Evolutionary conservation across 768 basidiomycete species (phyloP).

Genomic region (Russula abietina): DNA sequence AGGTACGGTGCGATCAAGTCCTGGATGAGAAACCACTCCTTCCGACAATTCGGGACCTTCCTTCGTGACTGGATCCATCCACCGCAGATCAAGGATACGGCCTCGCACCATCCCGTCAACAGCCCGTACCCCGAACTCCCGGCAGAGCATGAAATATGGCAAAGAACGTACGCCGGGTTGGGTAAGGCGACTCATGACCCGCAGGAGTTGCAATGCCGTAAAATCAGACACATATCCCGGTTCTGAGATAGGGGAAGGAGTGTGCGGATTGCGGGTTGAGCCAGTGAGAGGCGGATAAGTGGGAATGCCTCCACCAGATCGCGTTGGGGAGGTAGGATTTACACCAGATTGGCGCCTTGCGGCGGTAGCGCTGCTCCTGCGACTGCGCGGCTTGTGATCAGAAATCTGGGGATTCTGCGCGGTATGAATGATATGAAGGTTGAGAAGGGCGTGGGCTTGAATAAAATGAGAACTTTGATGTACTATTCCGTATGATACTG

Average conservation of each 20-base stretch:
- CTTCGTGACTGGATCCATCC: constrained; percentile 64
- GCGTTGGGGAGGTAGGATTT: constrained; percentile 26
- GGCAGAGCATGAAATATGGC: constrained; percentile 75
- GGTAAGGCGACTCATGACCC: constrained; percentile 74
- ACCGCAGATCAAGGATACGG: constrained; percentile 65
- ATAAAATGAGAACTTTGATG: constrained; percentile 78
- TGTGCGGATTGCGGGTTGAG: constrained; percentile 27
- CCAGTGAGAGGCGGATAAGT: constrained; percentile 35
- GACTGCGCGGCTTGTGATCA: constrained; percentile 27
- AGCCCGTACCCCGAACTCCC: constrained; percentile 75
- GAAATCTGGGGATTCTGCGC: constrained; percentile 46
- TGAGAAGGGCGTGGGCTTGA: constrained; percentile 77
- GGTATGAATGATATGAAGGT: constrained; percentile 83
- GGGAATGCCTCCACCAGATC: constrained; percentile 31
- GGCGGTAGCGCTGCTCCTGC: constrained; percentile 27
- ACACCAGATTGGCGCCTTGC: constrained; percentile 26
- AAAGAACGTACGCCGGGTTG: constrained; percentile 57
- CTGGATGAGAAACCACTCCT: constrained; percentile 25
- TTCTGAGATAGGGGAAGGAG: constrained; percentile 24
- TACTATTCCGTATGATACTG: constrained; percentile 37
- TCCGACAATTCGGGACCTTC: constrained; percentile 39
- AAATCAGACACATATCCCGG: constrained; percentile 61
- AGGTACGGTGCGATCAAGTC: constrained; percentile 25
- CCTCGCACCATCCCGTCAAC: constrained; percentile 84
- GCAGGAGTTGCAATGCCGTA: constrained; percentile 70